phyloP scores from a whole-genome alignment of 495 filamentous ascomycete species.

The Penicillium alfredii region DNA sequence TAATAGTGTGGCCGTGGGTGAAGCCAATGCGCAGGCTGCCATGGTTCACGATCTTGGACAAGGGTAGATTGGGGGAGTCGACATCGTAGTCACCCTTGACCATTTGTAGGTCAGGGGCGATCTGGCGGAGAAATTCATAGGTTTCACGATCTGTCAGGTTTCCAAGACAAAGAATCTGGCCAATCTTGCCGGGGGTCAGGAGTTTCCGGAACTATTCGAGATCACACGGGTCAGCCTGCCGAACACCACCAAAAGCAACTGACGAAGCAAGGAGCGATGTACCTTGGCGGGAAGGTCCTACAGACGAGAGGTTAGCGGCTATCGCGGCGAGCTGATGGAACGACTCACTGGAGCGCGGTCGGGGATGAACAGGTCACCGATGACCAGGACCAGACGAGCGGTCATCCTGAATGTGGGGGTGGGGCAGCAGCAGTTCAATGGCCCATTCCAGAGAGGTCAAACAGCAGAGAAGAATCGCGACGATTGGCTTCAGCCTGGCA shows the following conservation, averaged over 20 bases:
- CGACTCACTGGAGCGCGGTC: constrained; percentile 75
- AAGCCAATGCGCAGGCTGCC: constrained; percentile 92
- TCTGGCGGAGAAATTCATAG: constrained; percentile 86
- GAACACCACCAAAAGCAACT: too few relatives aligned
- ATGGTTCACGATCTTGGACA: constrained; percentile 92
- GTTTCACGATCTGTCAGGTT: constrained; percentile 94
- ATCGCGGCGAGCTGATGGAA: neutral
- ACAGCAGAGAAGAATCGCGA: constrained; percentile 1
- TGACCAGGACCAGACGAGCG: constrained; percentile 79
- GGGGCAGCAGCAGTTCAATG: constrained; percentile 19
- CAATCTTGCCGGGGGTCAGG: constrained; percentile 94
- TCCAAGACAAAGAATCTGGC: constrained; percentile 92
- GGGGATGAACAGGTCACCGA: constrained; percentile 96
- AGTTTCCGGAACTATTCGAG: constrained; percentile 86
- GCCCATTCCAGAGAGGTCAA: constrained; percentile 22
- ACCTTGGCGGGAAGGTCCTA: constrained; percentile 92
- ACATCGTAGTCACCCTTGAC: constrained; percentile 92
- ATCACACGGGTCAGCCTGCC: too few relatives aligned
- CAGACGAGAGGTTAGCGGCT: constrained; percentile 18
- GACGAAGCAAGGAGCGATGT: too few relatives aligned
- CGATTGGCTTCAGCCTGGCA: too few relatives aligned
- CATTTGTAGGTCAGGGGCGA: constrained; percentile 92
- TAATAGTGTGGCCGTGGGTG: constrained; percentile 92
- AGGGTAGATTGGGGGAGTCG: constrained; percentile 80
- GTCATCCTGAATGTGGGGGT: constrained; percentile 50